Conservation (phyloP, 148 eudicot genomes). For the Arbutus unedo region DNA sequence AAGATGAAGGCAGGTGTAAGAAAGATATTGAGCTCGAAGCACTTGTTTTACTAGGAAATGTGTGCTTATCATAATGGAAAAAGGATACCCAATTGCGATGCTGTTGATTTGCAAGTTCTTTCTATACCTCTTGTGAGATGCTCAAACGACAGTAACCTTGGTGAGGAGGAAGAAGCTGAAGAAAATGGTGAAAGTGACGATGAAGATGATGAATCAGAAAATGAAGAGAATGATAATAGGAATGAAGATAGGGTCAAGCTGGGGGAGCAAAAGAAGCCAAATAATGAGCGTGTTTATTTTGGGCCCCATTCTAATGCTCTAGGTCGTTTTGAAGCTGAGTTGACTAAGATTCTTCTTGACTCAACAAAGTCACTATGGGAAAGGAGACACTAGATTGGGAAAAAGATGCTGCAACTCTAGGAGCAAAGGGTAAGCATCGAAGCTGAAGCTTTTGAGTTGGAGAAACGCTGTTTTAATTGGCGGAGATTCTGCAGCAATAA, state of each 20-base stretch:
- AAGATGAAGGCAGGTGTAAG: conserved; percentile 61
- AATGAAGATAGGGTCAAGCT: conserved; percentile 23
- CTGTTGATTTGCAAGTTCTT: conserved; percentile 42
- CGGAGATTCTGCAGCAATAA: conserved; percentile 50
- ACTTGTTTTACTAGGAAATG: conserved; percentile 72
- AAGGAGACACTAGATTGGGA: conserved; percentile 35
- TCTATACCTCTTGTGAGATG: conserved; percentile 24
- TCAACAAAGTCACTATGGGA: conserved; percentile 33
- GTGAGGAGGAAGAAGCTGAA: conserved; percentile 38
- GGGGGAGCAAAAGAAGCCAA: conserved; percentile 22
- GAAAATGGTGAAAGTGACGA: conserved; percentile 44
- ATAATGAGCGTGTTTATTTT: conserved; percentile 21
- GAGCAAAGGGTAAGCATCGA: conserved; percentile 41
- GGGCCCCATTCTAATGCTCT: conserved; percentile 20
- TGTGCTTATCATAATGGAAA: conserved; percentile 73
- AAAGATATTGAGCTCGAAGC: conserved; percentile 67
- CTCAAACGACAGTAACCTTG: conserved; percentile 33
- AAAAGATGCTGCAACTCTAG: conserved; percentile 35
- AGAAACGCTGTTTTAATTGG: conserved; percentile 56
- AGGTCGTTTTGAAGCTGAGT: conserved; percentile 29
- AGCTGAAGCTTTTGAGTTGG: conserved; percentile 48
- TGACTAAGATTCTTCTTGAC: conserved; percentile 29
- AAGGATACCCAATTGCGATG: conserved; percentile 44
- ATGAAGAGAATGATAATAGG: conserved; percentile 24
- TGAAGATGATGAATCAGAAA: conserved; percentile 38